Base-by-base conservation (phyloP, 2,329 filamentous ascomycete genomes). In the Lojkania enalia region DNA sequence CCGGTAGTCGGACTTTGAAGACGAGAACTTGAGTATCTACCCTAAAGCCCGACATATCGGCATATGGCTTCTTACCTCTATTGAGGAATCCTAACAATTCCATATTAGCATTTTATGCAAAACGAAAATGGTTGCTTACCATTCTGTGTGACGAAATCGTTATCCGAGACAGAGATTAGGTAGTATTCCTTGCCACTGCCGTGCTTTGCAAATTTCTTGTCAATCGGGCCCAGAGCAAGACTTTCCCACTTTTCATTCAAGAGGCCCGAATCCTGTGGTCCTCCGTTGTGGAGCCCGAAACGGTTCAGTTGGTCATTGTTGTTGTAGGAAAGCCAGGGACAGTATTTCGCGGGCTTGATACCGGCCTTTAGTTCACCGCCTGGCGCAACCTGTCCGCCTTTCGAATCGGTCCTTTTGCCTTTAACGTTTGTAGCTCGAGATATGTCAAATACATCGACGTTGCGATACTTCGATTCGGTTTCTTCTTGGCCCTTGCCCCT, bases 161-260 rank as follows among this genome's bases (percentile, higher is more conserved):
- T 87, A 57, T 89, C 86, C 44, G 80, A 86, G 37, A 87, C 69
- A 11, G 78, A 81, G 49, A 90, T 80, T 23, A 90, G 62, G 59
- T 83, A 88, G 65, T 82, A 88, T 67, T 87, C 83, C 62, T 86
- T 81, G 19, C 80, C 77, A 44, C 80, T 74, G 16, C 66, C 62
- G 29, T 69, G 64, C 2, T 57, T 63, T 58, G 68, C 64, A 41
- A 64, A 63, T 35, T 71, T 52, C 1, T 74, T 74, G 55, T 82
- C 74, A 1, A 68, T 63, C 2, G 84, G 83, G 2, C 83, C 75
- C 18, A 88, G 62, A 2, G 81, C 80, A 36, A 90, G 68, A 15
- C 79, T 81, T 72, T 90, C 86, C 86, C 86, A 90, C 62, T 90
- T 90, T 74, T 90, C 86, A 57, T 89, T 88, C 62, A 90, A 61